These are phyloP conservation scores for Gastrolobium bilobum DNA, from an alignment of 306 rosid genomes.

Conservation along the genomic window DNA sequence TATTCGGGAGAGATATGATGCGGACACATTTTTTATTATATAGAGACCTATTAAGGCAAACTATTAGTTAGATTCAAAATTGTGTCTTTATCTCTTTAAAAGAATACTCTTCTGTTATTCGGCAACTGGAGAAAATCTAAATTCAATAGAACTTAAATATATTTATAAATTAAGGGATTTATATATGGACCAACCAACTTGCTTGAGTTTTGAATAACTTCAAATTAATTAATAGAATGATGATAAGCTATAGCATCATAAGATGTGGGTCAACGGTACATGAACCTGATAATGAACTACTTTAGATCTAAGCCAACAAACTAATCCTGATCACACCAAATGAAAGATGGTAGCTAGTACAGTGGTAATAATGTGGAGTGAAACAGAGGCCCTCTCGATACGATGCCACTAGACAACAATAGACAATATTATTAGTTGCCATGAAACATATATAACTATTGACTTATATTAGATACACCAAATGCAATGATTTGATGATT, in stretches of 20 bases:
- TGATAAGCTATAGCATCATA: constrained; percentile 14
- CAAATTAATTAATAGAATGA: constrained; percentile 35
- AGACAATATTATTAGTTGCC: not conserved
- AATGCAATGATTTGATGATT: constrained; percentile 10
- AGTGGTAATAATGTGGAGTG: constrained; percentile 12
- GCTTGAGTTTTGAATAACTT: constrained; percentile 42
- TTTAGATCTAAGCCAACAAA: constrained; percentile 46
- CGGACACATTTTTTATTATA: not conserved
- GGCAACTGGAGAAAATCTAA: not conserved
- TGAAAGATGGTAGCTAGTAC: constrained; percentile 16
- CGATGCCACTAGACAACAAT: constrained; percentile 1
- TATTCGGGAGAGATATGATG: not conserved
- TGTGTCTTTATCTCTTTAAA: not conserved
- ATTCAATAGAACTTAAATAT: not conserved
- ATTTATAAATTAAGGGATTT: constrained; percentile 6
- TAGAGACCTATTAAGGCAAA: not conserved
- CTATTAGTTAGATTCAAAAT: not conserved
- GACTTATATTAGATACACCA: constrained; percentile 30
- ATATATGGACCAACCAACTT: constrained; percentile 41
- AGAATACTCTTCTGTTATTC: not conserved
- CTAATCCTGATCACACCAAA: constrained; percentile 44
- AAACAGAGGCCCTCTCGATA: not conserved
- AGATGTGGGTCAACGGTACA: constrained; percentile 56
- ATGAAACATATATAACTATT: not conserved
- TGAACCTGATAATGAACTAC: constrained; percentile 47